Evolutionary conservation across 371 early-diverging fungal species (phyloP), one percentile per base, ranked within the genome.

Genomic region (Haplosporangium sp.): DNA sequence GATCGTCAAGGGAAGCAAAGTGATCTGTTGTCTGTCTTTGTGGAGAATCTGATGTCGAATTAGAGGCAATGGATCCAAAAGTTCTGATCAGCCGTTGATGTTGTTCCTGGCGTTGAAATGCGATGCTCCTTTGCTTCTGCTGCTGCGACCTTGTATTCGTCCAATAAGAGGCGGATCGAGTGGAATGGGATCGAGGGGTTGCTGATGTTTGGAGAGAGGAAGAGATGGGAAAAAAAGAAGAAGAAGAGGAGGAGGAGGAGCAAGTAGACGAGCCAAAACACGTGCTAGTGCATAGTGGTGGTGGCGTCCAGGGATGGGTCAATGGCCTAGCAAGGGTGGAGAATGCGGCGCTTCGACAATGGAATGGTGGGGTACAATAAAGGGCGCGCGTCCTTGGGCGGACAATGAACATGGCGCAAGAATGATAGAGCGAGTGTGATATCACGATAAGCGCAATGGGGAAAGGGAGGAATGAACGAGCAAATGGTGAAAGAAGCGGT

Each of bases 381-480:
- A 58, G 60, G n/a, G 58, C 53, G 48, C 48, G 64, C 41, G 67
- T 70, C 71, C 76, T 21, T 55, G 59, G 53, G 69, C 76, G 71
- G 76, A 70, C 76, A 62, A 69, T 76, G 76, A 76, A 76, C 76
- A 76, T 76, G 70, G 71, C 60, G n/a, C n/a, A n/a, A n/a, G n/a
- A n/a, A n/a, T n/a, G n/a, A n/a, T n/a, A n/a, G n/a, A n/a, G n/a
- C n/a, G n/a, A n/a, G n/a, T n/a, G n/a, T n/a, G n/a, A n/a, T n/a
- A n/a, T n/a, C n/a, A n/a, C n/a, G n/a, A n/a, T n/a, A n/a, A n/a
- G n/a, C n/a, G n/a, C n/a, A n/a, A n/a, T n/a, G n/a, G n/a, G n/a
- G n/a, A n/a, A n/a, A n/a, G n/a, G n/a, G n/a, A n/a, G n/a, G n/a
- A n/a, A n/a, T n/a, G n/a, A n/a, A n/a, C n/a, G n/a, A n/a, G n/a